Conservation (phyloP, 176 grass and related monocot species). For the Eleusine coracana region DNA sequence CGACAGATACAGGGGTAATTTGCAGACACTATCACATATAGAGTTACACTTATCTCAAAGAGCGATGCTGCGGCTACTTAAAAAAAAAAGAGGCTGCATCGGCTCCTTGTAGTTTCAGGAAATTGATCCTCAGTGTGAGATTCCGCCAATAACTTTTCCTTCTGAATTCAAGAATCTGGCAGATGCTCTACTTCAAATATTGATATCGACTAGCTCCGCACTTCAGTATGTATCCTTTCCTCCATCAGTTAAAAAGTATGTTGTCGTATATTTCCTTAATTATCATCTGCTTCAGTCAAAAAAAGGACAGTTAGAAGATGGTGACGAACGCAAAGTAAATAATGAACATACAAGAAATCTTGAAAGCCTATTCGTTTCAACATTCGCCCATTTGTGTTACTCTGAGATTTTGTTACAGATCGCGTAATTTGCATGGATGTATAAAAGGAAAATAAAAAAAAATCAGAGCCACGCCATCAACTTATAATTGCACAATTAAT, state of each 20-base stretch:
- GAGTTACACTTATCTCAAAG: constrained; percentile 43
- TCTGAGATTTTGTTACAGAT: constrained; percentile 9
- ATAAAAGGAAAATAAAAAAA: not conserved
- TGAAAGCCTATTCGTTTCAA: constrained; percentile 13
- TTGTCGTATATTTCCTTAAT: constrained; percentile 31
- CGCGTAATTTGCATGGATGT: not conserved
- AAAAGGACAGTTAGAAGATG: constrained; percentile 17
- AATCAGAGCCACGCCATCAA: not conserved
- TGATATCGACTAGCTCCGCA: constrained; percentile 30
- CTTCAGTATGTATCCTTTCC: constrained; percentile 29
- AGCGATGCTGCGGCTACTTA: constrained; percentile 50
- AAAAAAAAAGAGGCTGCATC: constrained; percentile 40
- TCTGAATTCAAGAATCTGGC: constrained; percentile 28
- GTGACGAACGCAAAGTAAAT: not conserved
- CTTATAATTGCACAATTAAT: not conserved
- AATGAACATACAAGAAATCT: not conserved
- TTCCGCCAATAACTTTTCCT: constrained; percentile 25
- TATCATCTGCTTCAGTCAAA: constrained; percentile 46
- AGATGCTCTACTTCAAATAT: constrained; percentile 27
- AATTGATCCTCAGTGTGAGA: not conserved
- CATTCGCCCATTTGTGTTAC: not conserved
- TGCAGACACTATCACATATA: constrained; percentile 21
- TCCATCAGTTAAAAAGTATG: constrained; percentile 17
- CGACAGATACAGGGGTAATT: constrained; percentile 29
- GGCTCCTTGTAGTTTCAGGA: constrained; percentile 31